Evolutionary conservation across 495 filamentous ascomycete species (phyloP).

Genomic region (Tirmania nivea): DNA sequence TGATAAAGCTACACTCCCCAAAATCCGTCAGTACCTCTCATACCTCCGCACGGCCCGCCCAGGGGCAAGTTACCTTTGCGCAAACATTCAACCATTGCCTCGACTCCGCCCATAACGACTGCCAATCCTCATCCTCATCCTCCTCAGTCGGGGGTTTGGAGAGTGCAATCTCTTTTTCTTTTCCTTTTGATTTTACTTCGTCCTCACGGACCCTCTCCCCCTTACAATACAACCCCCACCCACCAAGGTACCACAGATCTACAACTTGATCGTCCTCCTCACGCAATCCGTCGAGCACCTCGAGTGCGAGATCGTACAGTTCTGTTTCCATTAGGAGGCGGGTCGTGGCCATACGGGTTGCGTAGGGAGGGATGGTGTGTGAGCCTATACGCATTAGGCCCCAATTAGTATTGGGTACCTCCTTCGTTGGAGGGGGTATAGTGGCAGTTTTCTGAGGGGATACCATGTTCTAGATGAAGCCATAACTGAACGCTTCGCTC

Average conservation of each 20-base stretch:
- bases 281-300: constrained; percentile 64
- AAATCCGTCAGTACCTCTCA: constrained; percentile 26
- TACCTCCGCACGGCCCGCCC: background rate
- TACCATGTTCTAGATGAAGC: constrained; percentile 36
- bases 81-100: constrained; percentile 23
- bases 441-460: no score
- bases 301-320: constrained; percentile 63
- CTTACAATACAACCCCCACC: constrained; percentile 65
- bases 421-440: no score
- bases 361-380: constrained; percentile 47
- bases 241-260: constrained; percentile 91
- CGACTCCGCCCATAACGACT: constrained; percentile 21
- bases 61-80: constrained; percentile 3
- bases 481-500: constrained; percentile 54
- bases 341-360: constrained; percentile 60
- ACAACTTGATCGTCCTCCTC: constrained; percentile 79
- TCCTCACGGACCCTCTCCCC: constrained; percentile 35
- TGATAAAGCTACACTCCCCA: constrained; percentile 35
- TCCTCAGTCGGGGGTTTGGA: constrained; percentile 7
- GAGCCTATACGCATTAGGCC: background rate
- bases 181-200: constrained; percentile 14
- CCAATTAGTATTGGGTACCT: no score
- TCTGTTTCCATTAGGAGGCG: constrained; percentile 74
- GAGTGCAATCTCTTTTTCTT: background rate
- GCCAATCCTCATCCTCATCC: constrained; percentile 19